Evolutionary conservation across 2,329 filamentous ascomycete species (phyloP).

Genomic region (Albophoma yamanashiensis): DNA sequence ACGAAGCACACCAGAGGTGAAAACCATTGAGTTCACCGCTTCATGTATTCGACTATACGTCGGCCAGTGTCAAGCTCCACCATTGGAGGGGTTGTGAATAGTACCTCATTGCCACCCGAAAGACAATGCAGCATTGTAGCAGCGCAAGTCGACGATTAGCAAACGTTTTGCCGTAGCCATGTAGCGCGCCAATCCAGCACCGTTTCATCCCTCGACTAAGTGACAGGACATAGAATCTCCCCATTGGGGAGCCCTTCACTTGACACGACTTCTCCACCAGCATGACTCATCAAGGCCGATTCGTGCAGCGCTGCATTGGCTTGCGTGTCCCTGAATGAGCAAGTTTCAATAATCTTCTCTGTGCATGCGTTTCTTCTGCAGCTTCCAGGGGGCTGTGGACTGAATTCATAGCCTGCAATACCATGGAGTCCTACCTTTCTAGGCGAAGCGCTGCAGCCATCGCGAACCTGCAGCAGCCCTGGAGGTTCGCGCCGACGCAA

Average conservation of each 20-base stretch:
- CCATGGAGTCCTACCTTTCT: conserved; percentile 9
- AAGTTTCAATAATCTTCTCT: not conserved
- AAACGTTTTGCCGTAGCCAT: not conserved
- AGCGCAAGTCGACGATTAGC: not conserved
- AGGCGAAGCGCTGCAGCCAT: conserved; percentile 13
- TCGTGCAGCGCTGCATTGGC: not conserved
- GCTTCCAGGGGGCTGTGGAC: not conserved
- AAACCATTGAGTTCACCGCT: not conserved
- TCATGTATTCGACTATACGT: no score
- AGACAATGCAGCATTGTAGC: not conserved
- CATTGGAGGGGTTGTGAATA: not conserved
- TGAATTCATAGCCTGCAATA: not conserved
- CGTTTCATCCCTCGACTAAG: not conserved
- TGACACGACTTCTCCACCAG: not conserved
- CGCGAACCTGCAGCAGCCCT: conserved; percentile 15
- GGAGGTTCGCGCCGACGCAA: conserved; percentile 19
- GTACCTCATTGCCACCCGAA: not conserved
- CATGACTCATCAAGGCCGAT: conserved; percentile 1
- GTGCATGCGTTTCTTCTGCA: not conserved
- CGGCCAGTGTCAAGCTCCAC: not conserved
- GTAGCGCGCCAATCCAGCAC: not conserved
- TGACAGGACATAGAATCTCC: not conserved
- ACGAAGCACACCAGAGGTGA: not conserved
- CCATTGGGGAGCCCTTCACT: not conserved
- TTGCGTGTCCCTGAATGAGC: not conserved